phyloP scores from a whole-genome alignment of 129 eudicot species.

The Centaurea solstitialis region DNA sequence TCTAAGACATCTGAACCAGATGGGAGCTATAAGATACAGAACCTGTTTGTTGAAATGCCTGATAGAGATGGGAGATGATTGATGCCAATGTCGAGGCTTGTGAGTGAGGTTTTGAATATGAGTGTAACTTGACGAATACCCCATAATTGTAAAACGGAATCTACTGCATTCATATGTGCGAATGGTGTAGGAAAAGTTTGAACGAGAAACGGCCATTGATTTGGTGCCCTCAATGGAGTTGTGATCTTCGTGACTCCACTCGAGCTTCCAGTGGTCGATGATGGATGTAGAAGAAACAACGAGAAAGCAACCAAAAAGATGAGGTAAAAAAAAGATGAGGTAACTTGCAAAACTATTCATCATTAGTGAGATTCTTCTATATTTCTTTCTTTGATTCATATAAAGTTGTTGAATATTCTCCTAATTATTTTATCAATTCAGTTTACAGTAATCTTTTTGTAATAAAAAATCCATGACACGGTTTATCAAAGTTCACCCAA shows the following conservation, averaged over 20 bases:
- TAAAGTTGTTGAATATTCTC: conserved; percentile 11
- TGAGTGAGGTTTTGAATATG: conserved; percentile 19
- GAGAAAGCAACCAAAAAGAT: conserved; percentile 11
- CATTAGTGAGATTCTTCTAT: background rate
- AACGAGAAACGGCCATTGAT: conserved; percentile 26
- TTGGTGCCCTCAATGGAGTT: conserved; percentile 22
- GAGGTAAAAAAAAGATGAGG: conserved; percentile 4
- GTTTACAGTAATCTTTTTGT: background rate
- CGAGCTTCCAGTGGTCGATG: background rate
- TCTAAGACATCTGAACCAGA: conserved; percentile 6
- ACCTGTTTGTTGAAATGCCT: conserved; percentile 33
- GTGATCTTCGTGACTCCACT: background rate
- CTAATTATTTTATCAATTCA: background rate
- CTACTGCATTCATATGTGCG: too few species aligned
- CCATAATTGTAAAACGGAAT: too few species aligned
- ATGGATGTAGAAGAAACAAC: conserved; percentile 29
- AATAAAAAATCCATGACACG: conserved; percentile 21
- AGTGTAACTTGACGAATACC: background rate
- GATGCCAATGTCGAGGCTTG: conserved; percentile 1
- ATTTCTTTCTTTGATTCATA: background rate
- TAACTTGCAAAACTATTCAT: conserved; percentile 17
- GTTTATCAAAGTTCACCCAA: background rate
- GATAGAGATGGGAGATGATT: conserved; percentile 19
- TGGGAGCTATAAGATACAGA: conserved; percentile 36
- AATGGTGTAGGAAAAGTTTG: too few species aligned